These are phyloP conservation scores for Durusdinium trenchii DNA, from an alignment of 73 alveolate species.

Conservation along the genomic window DNA sequence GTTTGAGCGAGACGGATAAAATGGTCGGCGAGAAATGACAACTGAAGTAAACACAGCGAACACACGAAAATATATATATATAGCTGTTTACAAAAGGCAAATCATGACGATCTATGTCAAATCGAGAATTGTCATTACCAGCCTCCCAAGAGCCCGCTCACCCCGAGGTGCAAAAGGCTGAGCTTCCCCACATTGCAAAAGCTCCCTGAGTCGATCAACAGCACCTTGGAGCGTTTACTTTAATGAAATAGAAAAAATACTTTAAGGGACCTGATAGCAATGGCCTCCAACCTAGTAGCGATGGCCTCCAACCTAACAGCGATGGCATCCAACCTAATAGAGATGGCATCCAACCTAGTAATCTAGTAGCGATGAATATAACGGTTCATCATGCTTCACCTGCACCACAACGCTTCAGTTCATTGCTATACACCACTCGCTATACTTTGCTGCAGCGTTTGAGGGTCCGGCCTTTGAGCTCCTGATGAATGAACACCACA, in stretches of 20 bases:
- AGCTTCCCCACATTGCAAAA: conserved; percentile 36
- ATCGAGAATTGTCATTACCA: background rate
- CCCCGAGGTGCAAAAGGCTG: background rate
- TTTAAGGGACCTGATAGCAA: background rate
- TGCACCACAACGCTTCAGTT: background rate
- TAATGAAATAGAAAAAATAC: too few species aligned
- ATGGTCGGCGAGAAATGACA: too few species aligned
- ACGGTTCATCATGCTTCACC: background rate
- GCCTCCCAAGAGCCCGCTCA: background rate
- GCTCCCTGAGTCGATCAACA: conserved; percentile 67
- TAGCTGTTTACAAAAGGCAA: background rate
- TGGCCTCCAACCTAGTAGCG: background rate
- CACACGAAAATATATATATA: background rate
- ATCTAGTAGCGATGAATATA: background rate
- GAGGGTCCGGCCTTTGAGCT: conserved; percentile 30
- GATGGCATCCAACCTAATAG: background rate
- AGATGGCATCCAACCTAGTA: background rate
- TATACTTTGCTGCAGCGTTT: background rate
- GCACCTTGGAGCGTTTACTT: background rate
- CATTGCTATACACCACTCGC: background rate
- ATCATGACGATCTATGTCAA: background rate
- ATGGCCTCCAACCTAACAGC: background rate
- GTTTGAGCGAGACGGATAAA: too few species aligned
- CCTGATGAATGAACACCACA: conserved; percentile 72
- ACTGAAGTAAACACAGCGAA: too few species aligned